Conservation (phyloP, 352 stramenopile species). For the Phytophthora melonis region DNA sequence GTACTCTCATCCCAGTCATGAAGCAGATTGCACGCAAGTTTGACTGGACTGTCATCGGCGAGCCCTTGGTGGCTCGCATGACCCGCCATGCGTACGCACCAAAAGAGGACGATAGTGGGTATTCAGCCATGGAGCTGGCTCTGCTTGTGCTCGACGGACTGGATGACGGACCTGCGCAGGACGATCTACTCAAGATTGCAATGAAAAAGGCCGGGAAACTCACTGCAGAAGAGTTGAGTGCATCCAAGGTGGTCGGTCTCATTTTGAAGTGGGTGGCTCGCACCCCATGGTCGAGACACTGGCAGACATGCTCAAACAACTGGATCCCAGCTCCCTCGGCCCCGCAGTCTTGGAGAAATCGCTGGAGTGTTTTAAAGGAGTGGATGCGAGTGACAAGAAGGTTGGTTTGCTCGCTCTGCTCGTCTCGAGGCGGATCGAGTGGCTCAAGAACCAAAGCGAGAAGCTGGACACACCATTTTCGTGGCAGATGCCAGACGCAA, state of each 20-base stretch:
- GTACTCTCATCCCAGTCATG: not conserved
- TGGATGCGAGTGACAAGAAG: not conserved
- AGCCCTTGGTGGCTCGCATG: not conserved
- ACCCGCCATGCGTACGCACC: not conserved
- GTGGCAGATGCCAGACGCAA: conserved; percentile 15
- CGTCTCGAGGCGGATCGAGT: conserved; percentile 6
- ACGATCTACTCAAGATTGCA: not conserved
- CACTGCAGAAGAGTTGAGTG: not conserved
- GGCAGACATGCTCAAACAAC: not conserved
- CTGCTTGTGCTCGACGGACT: conserved; percentile 8
- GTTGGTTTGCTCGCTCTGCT: not conserved
- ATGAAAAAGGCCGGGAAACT: not conserved
- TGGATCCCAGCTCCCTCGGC: not conserved
- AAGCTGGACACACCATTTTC: conserved; percentile 15
- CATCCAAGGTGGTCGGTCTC: not conserved
- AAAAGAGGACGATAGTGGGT: not conserved
- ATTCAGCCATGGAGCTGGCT: conserved; percentile 1
- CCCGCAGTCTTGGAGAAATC: not conserved
- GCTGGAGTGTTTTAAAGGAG: not conserved
- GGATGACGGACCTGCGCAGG: not conserved
- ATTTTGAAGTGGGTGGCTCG: conserved; percentile 17
- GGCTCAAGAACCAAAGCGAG: conserved; percentile 11
- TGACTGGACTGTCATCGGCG: not conserved
- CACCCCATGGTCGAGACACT: not conserved
- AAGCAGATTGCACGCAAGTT: not conserved